phyloP scores from a whole-genome alignment of 768 basidiomycete genomes.

The Gymnopilus dilepis region DNA sequence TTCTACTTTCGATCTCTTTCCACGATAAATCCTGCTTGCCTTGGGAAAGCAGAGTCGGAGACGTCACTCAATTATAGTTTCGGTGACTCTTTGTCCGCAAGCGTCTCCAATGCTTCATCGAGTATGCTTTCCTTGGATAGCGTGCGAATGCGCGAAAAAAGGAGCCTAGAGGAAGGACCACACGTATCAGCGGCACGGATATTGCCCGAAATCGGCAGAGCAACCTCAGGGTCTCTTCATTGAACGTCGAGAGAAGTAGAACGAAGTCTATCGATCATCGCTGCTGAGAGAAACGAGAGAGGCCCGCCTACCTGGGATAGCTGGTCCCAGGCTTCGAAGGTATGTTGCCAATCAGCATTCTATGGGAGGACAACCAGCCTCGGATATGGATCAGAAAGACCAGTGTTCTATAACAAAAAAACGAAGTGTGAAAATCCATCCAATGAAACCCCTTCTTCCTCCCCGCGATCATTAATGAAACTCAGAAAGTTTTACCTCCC shows the following conservation, averaged over 20 bases:
- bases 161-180: background rate
- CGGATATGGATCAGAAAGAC: slow-evolving; percentile 8
- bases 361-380: background rate
- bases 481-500: slow-evolving; percentile 10
- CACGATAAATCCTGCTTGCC: too few species aligned
- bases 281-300: background rate
- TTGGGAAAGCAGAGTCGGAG: too few species aligned
- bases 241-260: background rate
- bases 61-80: too few species aligned
- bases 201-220: background rate
- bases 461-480: slow-evolving; percentile 14
- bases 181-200: background rate
- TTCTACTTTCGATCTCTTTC: background rate
- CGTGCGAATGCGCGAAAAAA: background rate
- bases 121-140: background rate
- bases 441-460: slow-evolving; percentile 3
- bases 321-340: background rate
- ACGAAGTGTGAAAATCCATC: slow-evolving; percentile 14
- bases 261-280: background rate
- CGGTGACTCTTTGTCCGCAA: too few species aligned
- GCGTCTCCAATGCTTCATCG: too few species aligned
- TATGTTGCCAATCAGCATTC: background rate
- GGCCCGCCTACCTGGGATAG: background rate
- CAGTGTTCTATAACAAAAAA: slow-evolving; percentile 10
- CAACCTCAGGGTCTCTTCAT: background rate